Percentiles rank a stretch among this genome's conserved stretches.
Conservation (phyloP, 345 rosid species). For the Populus euphratica region DNA sequence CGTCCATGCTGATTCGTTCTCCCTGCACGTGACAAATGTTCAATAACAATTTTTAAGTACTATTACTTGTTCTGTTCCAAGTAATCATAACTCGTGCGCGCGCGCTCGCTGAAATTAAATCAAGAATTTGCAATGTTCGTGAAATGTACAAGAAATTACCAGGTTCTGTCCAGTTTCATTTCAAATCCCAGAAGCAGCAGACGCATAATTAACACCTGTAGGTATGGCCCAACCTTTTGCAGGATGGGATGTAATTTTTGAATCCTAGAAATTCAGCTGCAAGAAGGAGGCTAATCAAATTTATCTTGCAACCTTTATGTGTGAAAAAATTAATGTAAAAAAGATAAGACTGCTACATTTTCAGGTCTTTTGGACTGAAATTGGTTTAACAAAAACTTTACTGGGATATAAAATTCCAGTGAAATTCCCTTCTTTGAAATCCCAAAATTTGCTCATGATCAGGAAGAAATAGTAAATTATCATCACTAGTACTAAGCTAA, state of each 20-base stretch:
- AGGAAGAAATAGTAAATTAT: too few relatives aligned
- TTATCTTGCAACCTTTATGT: neutral
- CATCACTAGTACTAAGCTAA: too few relatives aligned
- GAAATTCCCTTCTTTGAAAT: too few relatives aligned
- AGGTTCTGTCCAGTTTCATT: slow-evolving; percentile 1
- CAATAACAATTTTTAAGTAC: neutral
- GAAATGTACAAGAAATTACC: neutral
- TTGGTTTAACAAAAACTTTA: too few relatives aligned
- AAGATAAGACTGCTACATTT: too few relatives aligned
- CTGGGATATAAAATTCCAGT: too few relatives aligned
- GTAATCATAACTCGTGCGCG: too few relatives aligned
- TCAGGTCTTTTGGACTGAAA: too few relatives aligned
- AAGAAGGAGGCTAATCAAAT: neutral
- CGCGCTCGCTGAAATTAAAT: too few relatives aligned
- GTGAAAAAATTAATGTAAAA: too few relatives aligned
- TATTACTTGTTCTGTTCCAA: neutral
- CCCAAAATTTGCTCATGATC: too few relatives aligned
- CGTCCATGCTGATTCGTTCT: neutral
- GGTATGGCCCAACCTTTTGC: neutral
- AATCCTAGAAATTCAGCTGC: slow-evolving; percentile 15
- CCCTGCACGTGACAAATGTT: slow-evolving; percentile 2
- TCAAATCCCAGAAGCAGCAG: slow-evolving; percentile 14
- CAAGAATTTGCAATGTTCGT: too few relatives aligned
- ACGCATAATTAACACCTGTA: slow-evolving; percentile 17
- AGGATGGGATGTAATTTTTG: neutral